Evolutionary conservation across 2,329 filamentous ascomycete species (phyloP).

Genomic region (Pyricularia pennisetigena): DNA sequence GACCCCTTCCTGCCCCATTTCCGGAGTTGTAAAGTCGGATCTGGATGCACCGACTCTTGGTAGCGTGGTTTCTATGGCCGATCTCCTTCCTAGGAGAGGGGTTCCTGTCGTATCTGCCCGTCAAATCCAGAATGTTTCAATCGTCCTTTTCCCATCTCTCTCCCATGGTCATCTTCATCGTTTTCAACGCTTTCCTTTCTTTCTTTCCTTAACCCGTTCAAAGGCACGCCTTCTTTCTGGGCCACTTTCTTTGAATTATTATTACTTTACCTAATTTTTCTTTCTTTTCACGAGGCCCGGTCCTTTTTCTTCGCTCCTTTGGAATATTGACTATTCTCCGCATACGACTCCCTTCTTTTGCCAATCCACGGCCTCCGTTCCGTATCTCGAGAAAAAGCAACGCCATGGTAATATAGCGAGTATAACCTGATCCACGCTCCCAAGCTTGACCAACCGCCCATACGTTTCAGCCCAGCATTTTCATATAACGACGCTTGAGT

Average conservation of each 20-base stretch:
- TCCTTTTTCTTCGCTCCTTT: background rate
- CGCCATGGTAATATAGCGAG: background rate
- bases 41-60: background rate
- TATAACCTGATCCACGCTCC: background rate
- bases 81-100: background rate
- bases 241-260: background rate
- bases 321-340: background rate
- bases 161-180: background rate
- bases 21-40: background rate
- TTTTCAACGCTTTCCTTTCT: background rate
- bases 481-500: background rate
- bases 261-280: background rate
- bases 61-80: background rate
- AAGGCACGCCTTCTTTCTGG: slow-evolving; percentile 4
- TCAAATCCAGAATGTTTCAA: background rate
- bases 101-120: background rate
- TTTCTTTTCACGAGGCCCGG: background rate
- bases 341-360: background rate
- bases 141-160: background rate
- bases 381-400: background rate
- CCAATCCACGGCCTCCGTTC: background rate
- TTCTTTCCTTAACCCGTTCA: background rate
- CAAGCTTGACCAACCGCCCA: background rate
- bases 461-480: background rate
- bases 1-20: background rate